Conservation (phyloP, 805 yeast species). For the Geotrichum ghanense region DNA sequence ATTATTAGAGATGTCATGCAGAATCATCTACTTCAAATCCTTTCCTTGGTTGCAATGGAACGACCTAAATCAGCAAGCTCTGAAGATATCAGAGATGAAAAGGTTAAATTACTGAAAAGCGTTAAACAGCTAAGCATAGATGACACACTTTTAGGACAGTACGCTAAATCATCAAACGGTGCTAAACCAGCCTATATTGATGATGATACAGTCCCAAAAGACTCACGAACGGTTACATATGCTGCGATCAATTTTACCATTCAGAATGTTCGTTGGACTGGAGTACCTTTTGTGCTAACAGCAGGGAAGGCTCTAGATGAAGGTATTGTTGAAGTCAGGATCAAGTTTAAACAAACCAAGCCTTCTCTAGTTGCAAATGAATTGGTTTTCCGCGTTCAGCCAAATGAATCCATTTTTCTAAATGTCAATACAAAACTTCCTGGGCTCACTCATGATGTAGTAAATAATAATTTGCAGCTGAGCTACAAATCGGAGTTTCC, state of each 20-base stretch:
- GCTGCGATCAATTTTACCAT: conserved; percentile 76
- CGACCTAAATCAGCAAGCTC: conserved; percentile 86
- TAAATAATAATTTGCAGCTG: conserved; percentile 81
- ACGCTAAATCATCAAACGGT: conserved; percentile 75
- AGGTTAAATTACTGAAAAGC: conserved; percentile 83
- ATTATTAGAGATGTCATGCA: conserved; percentile 97
- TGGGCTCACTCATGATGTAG: conserved; percentile 72
- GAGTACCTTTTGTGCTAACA: conserved; percentile 89
- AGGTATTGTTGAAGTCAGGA: conserved; percentile 87
- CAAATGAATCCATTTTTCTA: conserved; percentile 85
- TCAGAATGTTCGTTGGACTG: conserved; percentile 94
- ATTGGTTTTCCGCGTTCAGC: conserved; percentile 88
- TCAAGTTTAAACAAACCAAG: conserved; percentile 82
- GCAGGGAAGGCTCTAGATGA: conserved; percentile 97
- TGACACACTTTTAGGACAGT: conserved; percentile 80
- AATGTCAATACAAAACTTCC: conserved; percentile 91
- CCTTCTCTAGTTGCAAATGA: conserved; percentile 82
- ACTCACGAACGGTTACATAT: conserved; percentile 81
- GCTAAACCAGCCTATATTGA: conserved; percentile 82
- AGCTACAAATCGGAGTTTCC: conserved; percentile 73
- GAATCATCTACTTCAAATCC: conserved; percentile 87
- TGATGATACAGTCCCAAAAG: conserved; percentile 76
- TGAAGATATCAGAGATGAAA: conserved; percentile 91
- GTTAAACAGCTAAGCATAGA: conserved; percentile 53
- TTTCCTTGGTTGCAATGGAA: conserved; percentile 90